Base-by-base conservation (phyloP, 257 asterid species). In the Scutellaria galericulata region DNA sequence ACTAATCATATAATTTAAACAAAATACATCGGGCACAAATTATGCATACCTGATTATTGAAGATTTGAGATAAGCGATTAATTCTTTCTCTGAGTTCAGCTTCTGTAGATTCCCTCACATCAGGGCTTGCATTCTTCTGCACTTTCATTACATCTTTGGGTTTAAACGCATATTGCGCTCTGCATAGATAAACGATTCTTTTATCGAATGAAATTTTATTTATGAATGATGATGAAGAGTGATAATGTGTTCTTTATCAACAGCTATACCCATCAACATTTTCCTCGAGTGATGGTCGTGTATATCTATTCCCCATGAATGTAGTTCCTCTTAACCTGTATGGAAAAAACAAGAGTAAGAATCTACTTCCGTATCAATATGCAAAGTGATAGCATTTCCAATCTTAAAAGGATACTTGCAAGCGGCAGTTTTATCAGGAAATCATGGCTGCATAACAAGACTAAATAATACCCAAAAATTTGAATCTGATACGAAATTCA, bases 91-190 rank as follows among this genome's bases (percentile, higher is more conserved):
- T 79, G 76, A 93, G 86, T 75, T 89, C 93, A 54, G 79, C 46
- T 81, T 85, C 96, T 13, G 92, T 75, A 66, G 83, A 83, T 77
- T 82, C 90, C 44, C 13, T 53, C 50, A 75, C 83, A 74, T 75
- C 77, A 7, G 90, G 78, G 51, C 65, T 64, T 48, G 85, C 51
- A 75, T 77, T 77, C 58, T 65, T 86, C 70, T 77, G 91, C 56
- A 78, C 70, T 68, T 66, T 68, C 75, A 79, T 88, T 71, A 86
- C 80, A 50, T 93, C 95, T 77, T 89, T 91, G n/a, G 98, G 98
- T 51, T 88, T 89, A 73, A 85, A 91, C 7, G 98, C 98, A 62
- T 75, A 80, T 3, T 77, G 83, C 5, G 85, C 84, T 27, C 98
- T 93, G 86, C 80, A 78, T 51, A 80, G 70, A 64, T 4, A 55